Evolutionary conservation across 2,329 filamentous ascomycete genomes (phyloP).

Genomic region (Claviceps fusiformis): DNA sequence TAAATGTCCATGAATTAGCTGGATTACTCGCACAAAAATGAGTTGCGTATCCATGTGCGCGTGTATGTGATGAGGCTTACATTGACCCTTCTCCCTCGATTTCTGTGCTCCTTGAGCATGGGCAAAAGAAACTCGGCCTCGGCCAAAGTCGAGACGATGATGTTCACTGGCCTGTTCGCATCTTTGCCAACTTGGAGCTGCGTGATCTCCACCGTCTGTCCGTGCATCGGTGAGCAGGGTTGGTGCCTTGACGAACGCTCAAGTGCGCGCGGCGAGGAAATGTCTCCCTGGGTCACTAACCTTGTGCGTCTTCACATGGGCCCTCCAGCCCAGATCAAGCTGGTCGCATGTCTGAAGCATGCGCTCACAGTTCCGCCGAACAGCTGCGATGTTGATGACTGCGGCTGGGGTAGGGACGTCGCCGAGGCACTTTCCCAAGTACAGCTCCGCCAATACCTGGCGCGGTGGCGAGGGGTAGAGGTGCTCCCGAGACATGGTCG

Average conservation of each 20-base stretch:
- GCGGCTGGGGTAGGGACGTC: slow-evolving; percentile 53
- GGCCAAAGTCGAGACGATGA: slow-evolving; percentile 61
- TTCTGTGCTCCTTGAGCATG: slow-evolving; percentile 44
- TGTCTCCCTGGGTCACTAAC: slow-evolving; percentile 27
- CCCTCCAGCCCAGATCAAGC: slow-evolving; percentile 53
- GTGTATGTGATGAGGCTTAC: slow-evolving; percentile 23
- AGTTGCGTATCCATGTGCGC: not conserved
- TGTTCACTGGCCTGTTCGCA: slow-evolving; percentile 33
- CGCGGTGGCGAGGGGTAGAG: slow-evolving; percentile 14
- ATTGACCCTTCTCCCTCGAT: slow-evolving; percentile 41
- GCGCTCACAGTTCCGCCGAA: slow-evolving; percentile 52
- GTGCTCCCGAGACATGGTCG: slow-evolving; percentile 10
- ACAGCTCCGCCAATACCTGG: slow-evolving; percentile 11
- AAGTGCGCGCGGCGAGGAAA: not conserved
- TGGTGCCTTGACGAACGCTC: not conserved
- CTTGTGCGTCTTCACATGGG: slow-evolving; percentile 78
- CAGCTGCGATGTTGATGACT: slow-evolving; percentile 53
- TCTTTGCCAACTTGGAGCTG: slow-evolving; percentile 54
- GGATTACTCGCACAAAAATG: no score
- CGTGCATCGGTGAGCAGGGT: slow-evolving; percentile 6
- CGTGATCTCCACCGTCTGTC: slow-evolving; percentile 51
- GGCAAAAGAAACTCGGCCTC: slow-evolving; percentile 57
- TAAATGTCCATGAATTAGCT: no score
- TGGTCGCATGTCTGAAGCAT: slow-evolving; percentile 53
- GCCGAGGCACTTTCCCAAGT: slow-evolving; percentile 43